Evolutionary conservation across 2,329 filamentous ascomycete species (phyloP).

Genomic region (Xylariaceae sp.): DNA sequence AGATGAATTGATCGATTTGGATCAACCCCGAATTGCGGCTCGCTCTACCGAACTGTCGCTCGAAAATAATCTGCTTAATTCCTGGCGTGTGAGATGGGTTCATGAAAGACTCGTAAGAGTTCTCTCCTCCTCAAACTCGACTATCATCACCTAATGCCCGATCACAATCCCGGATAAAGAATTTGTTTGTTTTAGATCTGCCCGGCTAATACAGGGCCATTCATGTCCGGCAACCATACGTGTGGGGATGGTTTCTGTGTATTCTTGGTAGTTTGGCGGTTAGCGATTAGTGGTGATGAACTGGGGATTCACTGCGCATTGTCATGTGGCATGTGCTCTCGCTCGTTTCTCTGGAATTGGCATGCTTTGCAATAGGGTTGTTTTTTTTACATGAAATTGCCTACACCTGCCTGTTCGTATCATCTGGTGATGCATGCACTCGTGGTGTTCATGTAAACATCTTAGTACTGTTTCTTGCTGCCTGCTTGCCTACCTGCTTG

Average conservation of each 20-base stretch:
- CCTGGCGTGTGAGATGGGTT: conserved; percentile 29
- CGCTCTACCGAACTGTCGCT: conserved; percentile 14
- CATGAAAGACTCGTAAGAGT: conserved; percentile 20
- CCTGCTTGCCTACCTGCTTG: no score
- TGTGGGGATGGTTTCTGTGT: conserved; percentile 27
- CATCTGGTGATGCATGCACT: no score
- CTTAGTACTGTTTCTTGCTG: no score
- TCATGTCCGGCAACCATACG: conserved; percentile 34
- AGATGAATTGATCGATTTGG: conserved; percentile 42
- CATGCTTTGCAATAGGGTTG: conserved; percentile 28
- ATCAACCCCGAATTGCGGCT: conserved; percentile 30
- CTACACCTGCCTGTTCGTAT: no score
- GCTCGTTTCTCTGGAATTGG: conserved; percentile 29
- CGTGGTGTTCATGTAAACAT: no score
- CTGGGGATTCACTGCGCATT: conserved; percentile 18
- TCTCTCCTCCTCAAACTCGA: conserved; percentile 20
- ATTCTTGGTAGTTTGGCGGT: conserved; percentile 27
- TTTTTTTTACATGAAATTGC: conserved; percentile 30
- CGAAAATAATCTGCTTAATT: conserved; percentile 24
- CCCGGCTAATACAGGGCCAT: conserved; percentile 29
- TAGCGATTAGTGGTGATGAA: conserved; percentile 20
- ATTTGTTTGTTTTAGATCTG: conserved; percentile 41
- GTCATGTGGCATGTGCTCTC: conserved; percentile 22
- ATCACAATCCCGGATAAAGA: conserved; percentile 35
- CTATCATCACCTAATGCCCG: conserved; percentile 33